Evolutionary conservation across 805 yeast genomes (phyloP).

Genomic region (Candida morakotiae): DNA sequence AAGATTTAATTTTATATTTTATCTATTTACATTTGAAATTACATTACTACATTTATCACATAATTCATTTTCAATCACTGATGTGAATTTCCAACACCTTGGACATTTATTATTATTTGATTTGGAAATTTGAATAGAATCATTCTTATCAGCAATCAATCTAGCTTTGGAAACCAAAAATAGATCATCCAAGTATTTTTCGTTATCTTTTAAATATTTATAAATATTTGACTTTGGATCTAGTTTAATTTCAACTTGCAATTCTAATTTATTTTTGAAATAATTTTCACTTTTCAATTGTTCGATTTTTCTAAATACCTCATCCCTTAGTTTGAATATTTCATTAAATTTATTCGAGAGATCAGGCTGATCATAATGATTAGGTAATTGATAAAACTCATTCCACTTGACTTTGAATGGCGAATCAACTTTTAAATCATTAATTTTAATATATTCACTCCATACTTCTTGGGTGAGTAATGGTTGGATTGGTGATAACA

Average conservation of each 20-base stretch:
- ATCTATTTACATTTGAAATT: constrained; percentile 6
- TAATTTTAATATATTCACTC: constrained; percentile 46
- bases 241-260: constrained; percentile 31
- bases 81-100: constrained; percentile 85
- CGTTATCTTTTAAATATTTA: constrained; percentile 18
- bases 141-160: constrained; percentile 15
- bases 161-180: constrained; percentile 60
- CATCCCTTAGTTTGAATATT: constrained; percentile 46
- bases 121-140: constrained; percentile 29
- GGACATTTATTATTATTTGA: constrained; percentile 69
- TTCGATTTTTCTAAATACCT: constrained; percentile 51
- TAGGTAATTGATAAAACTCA: constrained; percentile 26
- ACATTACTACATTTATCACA: constrained; percentile 64
- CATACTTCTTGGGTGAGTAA: constrained; percentile 84
- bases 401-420: constrained; percentile 46
- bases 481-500: constrained; percentile 81
- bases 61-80: constrained; percentile 47
- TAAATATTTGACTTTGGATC: constrained; percentile 2
- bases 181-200: constrained; percentile 33
- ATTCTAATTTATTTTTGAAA: constrained; percentile 58
- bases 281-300: constrained; percentile 49
- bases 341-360: constrained; percentile 42
- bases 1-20: too few relatives aligned
- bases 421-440: constrained; percentile 25
- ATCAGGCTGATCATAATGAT: constrained; percentile 25